Evolutionary conservation across 2,329 filamentous ascomycete species (phyloP).

Genomic region (Aspergillus hortae): DNA sequence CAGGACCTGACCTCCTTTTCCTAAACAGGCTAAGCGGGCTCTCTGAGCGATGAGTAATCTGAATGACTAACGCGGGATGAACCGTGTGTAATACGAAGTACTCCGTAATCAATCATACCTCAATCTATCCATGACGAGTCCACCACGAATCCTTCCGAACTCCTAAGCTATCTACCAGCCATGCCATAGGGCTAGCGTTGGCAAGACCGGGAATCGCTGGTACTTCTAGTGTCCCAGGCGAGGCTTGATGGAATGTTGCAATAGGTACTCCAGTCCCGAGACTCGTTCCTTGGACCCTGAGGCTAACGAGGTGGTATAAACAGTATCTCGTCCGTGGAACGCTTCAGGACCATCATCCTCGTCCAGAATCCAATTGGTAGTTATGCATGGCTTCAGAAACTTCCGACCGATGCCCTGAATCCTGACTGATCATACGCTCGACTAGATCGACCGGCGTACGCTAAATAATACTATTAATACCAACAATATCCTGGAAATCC

Average conservation of each 20-base stretch:
- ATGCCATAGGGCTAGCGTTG: neutral
- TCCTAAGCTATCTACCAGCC: neutral
- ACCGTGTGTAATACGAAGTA: neutral
- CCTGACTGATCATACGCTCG: too few species aligned
- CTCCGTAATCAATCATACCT: neutral
- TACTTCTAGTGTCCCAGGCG: neutral
- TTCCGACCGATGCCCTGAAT: too few species aligned
- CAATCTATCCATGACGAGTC: neutral
- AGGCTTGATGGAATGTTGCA: neutral
- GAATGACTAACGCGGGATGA: neutral
- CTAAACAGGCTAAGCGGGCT: neutral
- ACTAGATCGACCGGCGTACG: too few species aligned
- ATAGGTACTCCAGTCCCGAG: neutral
- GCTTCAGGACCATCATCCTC: too few species aligned
- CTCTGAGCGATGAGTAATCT: neutral
- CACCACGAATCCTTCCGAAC: neutral
- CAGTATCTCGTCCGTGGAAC: neutral
- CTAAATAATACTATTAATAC: neutral
- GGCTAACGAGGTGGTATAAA: neutral
- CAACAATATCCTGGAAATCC: neutral
- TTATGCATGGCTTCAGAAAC: too few species aligned
- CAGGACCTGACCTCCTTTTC: neutral
- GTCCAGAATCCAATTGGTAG: too few species aligned
- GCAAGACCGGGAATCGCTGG: neutral
- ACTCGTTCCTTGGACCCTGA: neutral